phyloP scores from a whole-genome alignment of 371 early-diverging fungal genomes.

The Blakeslea trispora region DNA sequence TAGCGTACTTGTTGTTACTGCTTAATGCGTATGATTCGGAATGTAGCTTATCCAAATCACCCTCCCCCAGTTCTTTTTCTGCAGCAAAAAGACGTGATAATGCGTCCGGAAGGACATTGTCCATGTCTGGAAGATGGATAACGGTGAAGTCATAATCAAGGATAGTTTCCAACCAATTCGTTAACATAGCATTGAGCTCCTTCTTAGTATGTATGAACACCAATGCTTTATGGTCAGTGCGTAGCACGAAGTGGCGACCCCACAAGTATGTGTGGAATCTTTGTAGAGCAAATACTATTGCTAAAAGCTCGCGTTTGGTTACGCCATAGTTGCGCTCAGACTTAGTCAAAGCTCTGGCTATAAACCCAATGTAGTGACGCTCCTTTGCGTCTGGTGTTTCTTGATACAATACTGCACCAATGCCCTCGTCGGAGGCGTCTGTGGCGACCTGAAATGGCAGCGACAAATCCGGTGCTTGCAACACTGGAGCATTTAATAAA shows the following conservation, averaged over 20 bases:
- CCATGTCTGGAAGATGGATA: constrained; percentile 21
- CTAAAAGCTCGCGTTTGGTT: constrained; percentile 5
- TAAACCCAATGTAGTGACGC: too few relatives aligned
- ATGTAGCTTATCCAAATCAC: too few relatives aligned
- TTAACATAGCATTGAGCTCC: constrained; percentile 21
- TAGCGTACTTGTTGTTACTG: too few relatives aligned
- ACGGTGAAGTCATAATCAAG: constrained; percentile 25
- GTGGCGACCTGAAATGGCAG: too few relatives aligned
- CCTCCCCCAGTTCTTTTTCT: too few relatives aligned
- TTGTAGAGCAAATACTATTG: constrained; percentile 24
- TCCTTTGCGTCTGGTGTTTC: too few relatives aligned
- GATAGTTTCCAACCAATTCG: constrained; percentile 26
- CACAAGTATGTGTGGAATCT: constrained; percentile 35
- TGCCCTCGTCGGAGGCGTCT: too few relatives aligned
- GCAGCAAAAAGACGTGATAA: constrained; percentile 19
- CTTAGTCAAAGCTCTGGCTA: too few relatives aligned
- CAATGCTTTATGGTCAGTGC: constrained; percentile 25
- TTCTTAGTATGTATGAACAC: constrained; percentile 23
- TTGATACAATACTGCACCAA: too few relatives aligned
- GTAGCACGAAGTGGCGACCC: constrained; percentile 22
- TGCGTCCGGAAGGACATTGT: constrained; percentile 23
- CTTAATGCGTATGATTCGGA: too few relatives aligned
- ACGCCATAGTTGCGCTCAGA: background rate
- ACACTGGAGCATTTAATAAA: too few relatives aligned
- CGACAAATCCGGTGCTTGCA: too few relatives aligned